Conservation (phyloP, 2,329 filamentous ascomycete genomes). For the Paracamarosporium sp. region DNA sequence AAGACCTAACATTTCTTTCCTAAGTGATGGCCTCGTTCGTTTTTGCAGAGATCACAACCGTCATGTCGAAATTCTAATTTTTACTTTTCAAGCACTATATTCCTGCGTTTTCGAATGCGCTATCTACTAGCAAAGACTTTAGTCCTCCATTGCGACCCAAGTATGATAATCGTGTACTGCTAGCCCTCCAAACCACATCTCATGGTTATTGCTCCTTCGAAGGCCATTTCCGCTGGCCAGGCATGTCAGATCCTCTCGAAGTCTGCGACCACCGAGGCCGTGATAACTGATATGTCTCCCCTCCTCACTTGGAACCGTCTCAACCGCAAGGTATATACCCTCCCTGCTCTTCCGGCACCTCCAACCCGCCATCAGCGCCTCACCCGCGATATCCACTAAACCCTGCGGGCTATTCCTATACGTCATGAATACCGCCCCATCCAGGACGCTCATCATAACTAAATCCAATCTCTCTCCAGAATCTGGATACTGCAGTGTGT, state of each 20-base stretch:
- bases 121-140: neutral
- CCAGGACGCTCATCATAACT: neutral
- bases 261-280: neutral
- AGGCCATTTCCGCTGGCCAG: neutral
- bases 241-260: neutral
- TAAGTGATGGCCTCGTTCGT: too few species aligned
- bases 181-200: neutral
- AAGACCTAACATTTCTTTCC: too few species aligned
- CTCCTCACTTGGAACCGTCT: conserved; percentile 2
- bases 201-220: neutral
- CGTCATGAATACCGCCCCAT: conserved; percentile 3
- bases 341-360: neutral
- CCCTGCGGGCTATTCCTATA: conserved; percentile 1
- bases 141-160: neutral
- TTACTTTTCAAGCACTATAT: neutral
- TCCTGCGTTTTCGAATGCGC: neutral
- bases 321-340: neutral
- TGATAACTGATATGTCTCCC: conserved; percentile 4
- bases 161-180: conserved; percentile 5
- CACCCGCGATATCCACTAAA: neutral
- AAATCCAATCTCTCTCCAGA: neutral
- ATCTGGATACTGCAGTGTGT: neutral
- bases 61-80: too few species aligned
- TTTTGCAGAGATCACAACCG: too few species aligned
- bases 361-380: neutral